phyloP scores from a whole-genome alignment of 1,139 yeast genomes.

The Lodderomyces orthopsilosis region DNA sequence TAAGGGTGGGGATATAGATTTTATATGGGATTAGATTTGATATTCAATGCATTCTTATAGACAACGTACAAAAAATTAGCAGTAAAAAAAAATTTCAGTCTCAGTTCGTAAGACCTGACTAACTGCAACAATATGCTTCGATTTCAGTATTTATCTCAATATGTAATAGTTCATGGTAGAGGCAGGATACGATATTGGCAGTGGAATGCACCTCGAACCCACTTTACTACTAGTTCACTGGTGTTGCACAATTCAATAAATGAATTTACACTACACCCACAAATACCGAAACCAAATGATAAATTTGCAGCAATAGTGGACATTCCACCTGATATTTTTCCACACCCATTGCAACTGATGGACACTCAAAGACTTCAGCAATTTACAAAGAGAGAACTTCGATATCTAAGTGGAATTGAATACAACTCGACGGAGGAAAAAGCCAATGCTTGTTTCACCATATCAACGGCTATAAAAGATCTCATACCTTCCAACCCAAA shows the following conservation, averaged over 20 bases:
- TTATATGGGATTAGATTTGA: background rate
- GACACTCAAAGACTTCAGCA: slow-evolving; percentile 23
- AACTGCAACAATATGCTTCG: background rate
- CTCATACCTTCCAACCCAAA: slow-evolving; percentile 15
- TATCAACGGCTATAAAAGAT: slow-evolving; percentile 30
- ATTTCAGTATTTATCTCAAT: background rate
- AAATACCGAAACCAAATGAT: slow-evolving; percentile 7
- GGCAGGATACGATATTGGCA: background rate
- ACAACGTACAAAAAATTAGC: background rate
- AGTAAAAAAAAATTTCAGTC: slow-evolving; percentile 1
- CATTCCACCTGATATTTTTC: slow-evolving; percentile 22
- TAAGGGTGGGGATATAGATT: background rate
- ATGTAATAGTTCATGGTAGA: background rate
- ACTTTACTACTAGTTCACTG: background rate
- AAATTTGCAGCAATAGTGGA: slow-evolving; percentile 1
- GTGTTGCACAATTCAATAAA: background rate
- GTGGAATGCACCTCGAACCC: background rate
- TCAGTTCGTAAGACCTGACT: background rate
- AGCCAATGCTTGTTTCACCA: slow-evolving; percentile 27
- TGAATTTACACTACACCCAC: slow-evolving; percentile 7
- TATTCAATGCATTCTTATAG: slow-evolving; percentile 1
- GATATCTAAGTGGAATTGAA: slow-evolving; percentile 27
- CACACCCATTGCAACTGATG: slow-evolving; percentile 36
- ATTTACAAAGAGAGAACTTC: slow-evolving; percentile 23
- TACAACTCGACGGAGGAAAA: slow-evolving; percentile 24